phyloP scores from a whole-genome alignment of 2,329 filamentous ascomycete genomes.

The Fusarium albosuccineum region DNA sequence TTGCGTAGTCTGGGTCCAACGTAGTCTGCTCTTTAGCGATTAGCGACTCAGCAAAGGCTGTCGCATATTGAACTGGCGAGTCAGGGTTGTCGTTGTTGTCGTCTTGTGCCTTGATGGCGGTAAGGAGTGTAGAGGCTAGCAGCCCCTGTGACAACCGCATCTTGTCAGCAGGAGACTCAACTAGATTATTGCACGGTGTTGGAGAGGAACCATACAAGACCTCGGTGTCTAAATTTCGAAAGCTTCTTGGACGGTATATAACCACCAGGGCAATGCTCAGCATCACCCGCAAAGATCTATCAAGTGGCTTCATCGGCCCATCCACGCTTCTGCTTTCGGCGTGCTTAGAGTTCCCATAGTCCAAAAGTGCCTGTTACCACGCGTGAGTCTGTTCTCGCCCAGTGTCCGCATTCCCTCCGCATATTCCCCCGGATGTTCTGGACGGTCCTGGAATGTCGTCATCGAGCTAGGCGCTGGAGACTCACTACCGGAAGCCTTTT shows the following conservation, averaged over 20 bases:
- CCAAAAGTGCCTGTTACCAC: conserved; percentile 3
- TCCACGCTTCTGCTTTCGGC: conserved; percentile 34
- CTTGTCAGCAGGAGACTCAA: conserved; percentile 31
- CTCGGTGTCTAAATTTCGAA: background rate
- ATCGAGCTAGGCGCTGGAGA: conserved; percentile 17
- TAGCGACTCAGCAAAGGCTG: conserved; percentile 1
- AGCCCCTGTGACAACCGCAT: conserved; percentile 41
- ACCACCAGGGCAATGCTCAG: conserved; percentile 4
- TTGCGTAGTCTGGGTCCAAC: conserved; percentile 14
- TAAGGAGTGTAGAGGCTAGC: conserved; percentile 36
- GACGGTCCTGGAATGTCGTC: conserved; percentile 34
- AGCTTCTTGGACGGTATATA: conserved; percentile 28
- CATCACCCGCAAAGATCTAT: conserved; percentile 5
- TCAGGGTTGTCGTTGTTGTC: conserved; percentile 9
- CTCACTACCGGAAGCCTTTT: background rate
- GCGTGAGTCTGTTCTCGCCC: conserved; percentile 30
- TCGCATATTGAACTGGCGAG: background rate
- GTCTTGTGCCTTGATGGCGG: conserved; percentile 29
- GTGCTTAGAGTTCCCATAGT: conserved; percentile 33
- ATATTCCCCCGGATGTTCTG: conserved; percentile 17
- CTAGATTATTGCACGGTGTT: conserved; percentile 23
- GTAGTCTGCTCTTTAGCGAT: background rate
- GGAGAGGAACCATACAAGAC: conserved; percentile 9
- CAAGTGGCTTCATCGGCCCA: conserved; percentile 21
- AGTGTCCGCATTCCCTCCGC: conserved; percentile 30